Percentiles rank a stretch among this genome's conserved stretches.
Conservation (phyloP, 2,329 filamentous ascomycete species). For the Zymoseptoria ardabiliae region DNA sequence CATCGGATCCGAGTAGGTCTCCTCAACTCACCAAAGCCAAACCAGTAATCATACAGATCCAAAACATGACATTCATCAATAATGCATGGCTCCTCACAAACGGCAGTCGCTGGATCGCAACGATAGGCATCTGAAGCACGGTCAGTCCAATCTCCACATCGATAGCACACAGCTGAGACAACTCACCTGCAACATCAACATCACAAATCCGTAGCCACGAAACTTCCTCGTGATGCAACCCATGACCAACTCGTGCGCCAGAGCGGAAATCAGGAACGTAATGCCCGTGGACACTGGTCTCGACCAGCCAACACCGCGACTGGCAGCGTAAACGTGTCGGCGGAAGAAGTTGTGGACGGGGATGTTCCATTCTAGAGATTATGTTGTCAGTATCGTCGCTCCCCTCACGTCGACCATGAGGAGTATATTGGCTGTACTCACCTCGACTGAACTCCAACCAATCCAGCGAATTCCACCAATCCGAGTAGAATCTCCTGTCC, state of each 20-base stretch:
- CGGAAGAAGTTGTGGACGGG: constrained; percentile 93
- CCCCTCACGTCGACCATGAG: background rate
- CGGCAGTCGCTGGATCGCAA: constrained; percentile 77
- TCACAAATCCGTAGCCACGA: constrained; percentile 83
- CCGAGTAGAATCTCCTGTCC: constrained; percentile 84
- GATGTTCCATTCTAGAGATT: constrained; percentile 88
- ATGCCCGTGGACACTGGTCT: constrained; percentile 72
- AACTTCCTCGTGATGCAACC: constrained; percentile 97
- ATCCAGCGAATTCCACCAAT: constrained; percentile 68
- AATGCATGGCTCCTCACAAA: constrained; percentile 68
- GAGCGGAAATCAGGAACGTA: constrained; percentile 82
- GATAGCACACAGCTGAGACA: background rate
- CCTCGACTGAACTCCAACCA: constrained; percentile 74
- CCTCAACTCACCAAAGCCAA: constrained; percentile 27
- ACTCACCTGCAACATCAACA: constrained; percentile 66
- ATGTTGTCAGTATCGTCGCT: background rate
- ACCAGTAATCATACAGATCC: constrained; percentile 31
- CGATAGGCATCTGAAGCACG: constrained; percentile 74
- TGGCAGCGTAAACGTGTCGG: constrained; percentile 85
- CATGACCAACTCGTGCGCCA: constrained; percentile 94
- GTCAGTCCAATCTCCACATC: background rate
- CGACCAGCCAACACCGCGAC: constrained; percentile 62
- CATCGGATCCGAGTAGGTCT: no score
- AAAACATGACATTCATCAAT: constrained; percentile 51
- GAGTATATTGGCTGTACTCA: background rate